Percentiles rank a stretch among this genome's conserved stretches.
Conservation (phyloP, 2,329 filamentous ascomycete species). For the Fusarium chlamydosporum region DNA sequence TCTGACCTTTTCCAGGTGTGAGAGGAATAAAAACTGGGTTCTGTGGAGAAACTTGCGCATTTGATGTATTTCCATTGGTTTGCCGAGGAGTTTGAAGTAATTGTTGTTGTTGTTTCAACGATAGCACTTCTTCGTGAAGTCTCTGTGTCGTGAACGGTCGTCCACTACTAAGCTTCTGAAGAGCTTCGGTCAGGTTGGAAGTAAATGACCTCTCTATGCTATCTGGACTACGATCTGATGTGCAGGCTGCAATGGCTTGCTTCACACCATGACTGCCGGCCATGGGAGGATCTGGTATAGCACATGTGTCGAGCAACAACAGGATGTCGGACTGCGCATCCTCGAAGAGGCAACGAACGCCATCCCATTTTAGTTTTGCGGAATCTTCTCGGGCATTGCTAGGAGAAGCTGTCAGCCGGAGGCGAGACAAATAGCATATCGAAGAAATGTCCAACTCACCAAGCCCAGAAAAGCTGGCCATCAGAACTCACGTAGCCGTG, state of each 20-base stretch:
- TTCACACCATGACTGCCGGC: slow-evolving; percentile 70
- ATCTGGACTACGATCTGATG: slow-evolving; percentile 64
- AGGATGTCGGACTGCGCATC: slow-evolving; percentile 75
- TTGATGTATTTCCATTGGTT: slow-evolving; percentile 62
- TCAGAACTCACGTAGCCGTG: slow-evolving; percentile 71
- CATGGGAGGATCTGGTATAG: slow-evolving; percentile 65
- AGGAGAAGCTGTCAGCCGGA: slow-evolving; percentile 60
- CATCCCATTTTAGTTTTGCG: slow-evolving; percentile 74
- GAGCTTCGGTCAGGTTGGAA: slow-evolving; percentile 67
- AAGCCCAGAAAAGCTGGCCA: slow-evolving; percentile 75
- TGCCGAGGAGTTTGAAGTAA: slow-evolving; percentile 58
- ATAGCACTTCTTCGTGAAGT: slow-evolving; percentile 69
- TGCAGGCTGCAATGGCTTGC: slow-evolving; percentile 73
- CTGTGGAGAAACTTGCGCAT: slow-evolving; percentile 54
- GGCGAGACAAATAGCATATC: slow-evolving; percentile 32
- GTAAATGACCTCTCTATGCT: slow-evolving; percentile 70
- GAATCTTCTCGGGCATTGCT: slow-evolving; percentile 71
- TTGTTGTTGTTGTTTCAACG: slow-evolving; percentile 62
- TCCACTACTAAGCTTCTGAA: slow-evolving; percentile 66
- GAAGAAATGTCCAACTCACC: slow-evolving; percentile 63
- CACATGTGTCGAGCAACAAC: slow-evolving; percentile 73
- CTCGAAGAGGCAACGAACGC: slow-evolving; percentile 73
- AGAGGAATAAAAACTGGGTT: slow-evolving; percentile 69
- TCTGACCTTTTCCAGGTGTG: slow-evolving; percentile 67
- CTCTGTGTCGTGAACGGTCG: slow-evolving; percentile 70